Evolutionary conservation across 306 rosid genomes (phyloP), one percentile per base, ranked within the genome.

Genomic region (Carpinus fangiana): DNA sequence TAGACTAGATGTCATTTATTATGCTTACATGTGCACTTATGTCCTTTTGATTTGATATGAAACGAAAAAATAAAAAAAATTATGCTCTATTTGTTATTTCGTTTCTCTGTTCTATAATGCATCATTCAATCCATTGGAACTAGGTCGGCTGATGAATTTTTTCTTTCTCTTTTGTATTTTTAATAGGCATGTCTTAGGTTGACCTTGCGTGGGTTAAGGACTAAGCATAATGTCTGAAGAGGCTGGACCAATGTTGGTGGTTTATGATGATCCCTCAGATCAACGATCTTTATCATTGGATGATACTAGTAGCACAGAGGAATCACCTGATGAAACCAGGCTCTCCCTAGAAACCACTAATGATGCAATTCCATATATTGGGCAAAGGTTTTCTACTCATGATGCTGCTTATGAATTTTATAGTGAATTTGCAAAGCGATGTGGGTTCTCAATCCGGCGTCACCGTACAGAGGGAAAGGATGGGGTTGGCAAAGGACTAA

Each of bases 381-480:
- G 98, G 74, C 96, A 92, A 82, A 88, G 93, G 79, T 94, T 94
- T 85, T 21, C 90, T 57, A 94, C 94, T 74, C 98, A 94, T 71
- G 97, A 94, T 82, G 88, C 93, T 41, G 98, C 98, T 78, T 90
- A 94, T 84, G 93, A 89, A 57, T 92, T 82, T 81, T 94, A 94
- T 77, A 89, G 90, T 88, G 92, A 92, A 76, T 94, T 92, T 83
- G 94, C 98, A 41, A 92, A 92, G 85, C 83, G 73, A 28, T 87
- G 93, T 69, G 98, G 97, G 74, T 94, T 94, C 88, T 92, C 98
- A 12, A 94, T 94, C 82, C 88, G 97, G 46, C 90, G 97, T 50
- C 98, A 94, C 76, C 96, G 96, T 1, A 94, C 97, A 7, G 98
- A 94, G 79, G 97, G 98, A 77, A 94, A 94, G 86, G 98, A 90